Evolutionary conservation across 2,329 filamentous ascomycete species (phyloP).

Genomic region (Fusarium sarcochroum): DNA sequence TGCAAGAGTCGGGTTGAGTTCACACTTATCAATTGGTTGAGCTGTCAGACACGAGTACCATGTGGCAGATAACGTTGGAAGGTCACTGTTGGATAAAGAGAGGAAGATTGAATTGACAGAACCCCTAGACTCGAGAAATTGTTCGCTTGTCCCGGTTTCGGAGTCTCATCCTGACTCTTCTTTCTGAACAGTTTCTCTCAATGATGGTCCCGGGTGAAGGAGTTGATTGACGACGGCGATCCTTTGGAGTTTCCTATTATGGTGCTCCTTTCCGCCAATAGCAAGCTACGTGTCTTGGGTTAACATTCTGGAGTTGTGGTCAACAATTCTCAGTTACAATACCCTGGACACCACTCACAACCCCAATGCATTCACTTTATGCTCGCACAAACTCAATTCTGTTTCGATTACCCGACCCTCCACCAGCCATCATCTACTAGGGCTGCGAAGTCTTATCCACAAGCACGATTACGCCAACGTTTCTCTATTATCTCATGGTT

Average conservation of each 20-base stretch:
- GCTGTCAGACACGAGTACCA: conserved; percentile 31
- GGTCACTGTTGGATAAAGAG: conserved; percentile 6
- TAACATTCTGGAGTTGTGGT: conserved; percentile 2
- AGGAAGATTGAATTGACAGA: conserved; percentile 6
- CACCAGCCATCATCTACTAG: conserved; percentile 14
- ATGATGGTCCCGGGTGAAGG: neutral
- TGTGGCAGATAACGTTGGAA: conserved; percentile 14
- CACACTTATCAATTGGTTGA: conserved; percentile 29
- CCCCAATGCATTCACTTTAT: conserved; percentile 10
- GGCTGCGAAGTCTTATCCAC: conserved; percentile 7
- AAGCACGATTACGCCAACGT: conserved; percentile 23
- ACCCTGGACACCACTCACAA: neutral
- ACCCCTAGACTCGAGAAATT: conserved; percentile 5
- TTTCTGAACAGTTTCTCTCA: conserved; percentile 3
- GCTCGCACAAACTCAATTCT: conserved; percentile 29
- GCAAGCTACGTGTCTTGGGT: neutral
- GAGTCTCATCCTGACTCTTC: conserved; percentile 11
- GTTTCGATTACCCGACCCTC: conserved; percentile 15
- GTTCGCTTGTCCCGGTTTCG: conserved; percentile 29
- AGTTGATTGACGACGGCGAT: neutral
- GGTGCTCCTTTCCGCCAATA: conserved; percentile 14
- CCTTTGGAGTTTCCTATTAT: neutral
- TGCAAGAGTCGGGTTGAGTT: conserved; percentile 30
- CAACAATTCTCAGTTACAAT: conserved; percentile 7
- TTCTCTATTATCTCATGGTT: conserved; percentile 23